phyloP scores from a whole-genome alignment of 2,329 filamentous ascomycete genomes.

The Periglandula ipomoeae region DNA sequence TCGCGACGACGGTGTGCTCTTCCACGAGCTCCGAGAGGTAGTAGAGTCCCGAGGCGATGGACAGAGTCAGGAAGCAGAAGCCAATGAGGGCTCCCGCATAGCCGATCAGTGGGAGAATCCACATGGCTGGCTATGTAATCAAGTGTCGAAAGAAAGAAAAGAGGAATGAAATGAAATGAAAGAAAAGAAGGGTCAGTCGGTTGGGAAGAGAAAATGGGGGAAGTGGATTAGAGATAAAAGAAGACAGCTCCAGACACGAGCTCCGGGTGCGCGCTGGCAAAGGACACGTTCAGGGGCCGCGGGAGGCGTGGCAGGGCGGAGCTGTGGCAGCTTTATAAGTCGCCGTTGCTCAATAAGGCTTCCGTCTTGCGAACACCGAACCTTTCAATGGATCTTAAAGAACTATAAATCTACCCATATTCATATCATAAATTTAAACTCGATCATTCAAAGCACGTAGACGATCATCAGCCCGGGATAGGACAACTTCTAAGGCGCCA shows the following conservation, averaged over 20 bases:
- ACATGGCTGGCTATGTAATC: slow-evolving; percentile 54
- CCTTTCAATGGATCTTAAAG: too few species aligned
- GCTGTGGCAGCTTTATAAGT: too few species aligned
- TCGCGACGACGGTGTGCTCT: slow-evolving; percentile 89
- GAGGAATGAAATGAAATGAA: neutral
- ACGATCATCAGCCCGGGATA: too few species aligned
- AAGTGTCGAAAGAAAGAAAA: neutral
- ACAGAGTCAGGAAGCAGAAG: slow-evolving; percentile 88
- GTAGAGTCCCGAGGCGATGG: slow-evolving; percentile 96
- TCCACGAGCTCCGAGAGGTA: slow-evolving; percentile 97
- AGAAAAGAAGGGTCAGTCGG: neutral
- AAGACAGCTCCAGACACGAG: neutral
- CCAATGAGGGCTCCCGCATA: slow-evolving; percentile 80
- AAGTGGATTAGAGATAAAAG: too few species aligned
- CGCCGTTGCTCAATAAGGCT: too few species aligned
- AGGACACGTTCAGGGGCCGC: slow-evolving; percentile 13
- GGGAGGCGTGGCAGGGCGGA: neutral
- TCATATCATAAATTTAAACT: too few species aligned
- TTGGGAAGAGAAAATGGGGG: neutral
- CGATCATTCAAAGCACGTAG: too few species aligned
- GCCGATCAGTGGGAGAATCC: slow-evolving; percentile 87
- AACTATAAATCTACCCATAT: too few species aligned
- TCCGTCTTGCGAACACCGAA: too few species aligned
- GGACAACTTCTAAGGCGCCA: too few species aligned
- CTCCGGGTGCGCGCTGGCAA: neutral